Conservation (phyloP, 2,329 filamentous ascomycete species). For the Fusarium sp. region DNA sequence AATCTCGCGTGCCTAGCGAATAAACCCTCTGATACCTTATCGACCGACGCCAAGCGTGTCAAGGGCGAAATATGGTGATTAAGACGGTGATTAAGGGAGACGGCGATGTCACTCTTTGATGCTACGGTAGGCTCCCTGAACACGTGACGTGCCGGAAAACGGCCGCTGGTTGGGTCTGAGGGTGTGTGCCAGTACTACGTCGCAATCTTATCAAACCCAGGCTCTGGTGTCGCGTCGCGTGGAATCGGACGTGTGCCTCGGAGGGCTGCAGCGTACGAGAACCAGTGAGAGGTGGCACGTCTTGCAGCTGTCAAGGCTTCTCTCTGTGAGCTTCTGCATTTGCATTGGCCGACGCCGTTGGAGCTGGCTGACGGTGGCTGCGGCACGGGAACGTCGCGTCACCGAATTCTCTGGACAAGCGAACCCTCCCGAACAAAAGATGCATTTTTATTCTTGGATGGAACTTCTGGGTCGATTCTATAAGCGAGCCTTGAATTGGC, state of each 20-base stretch:
- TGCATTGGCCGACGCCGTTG: neutral
- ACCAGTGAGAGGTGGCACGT: neutral
- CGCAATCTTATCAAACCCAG: neutral
- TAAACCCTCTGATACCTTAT: neutral
- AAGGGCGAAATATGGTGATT: neutral
- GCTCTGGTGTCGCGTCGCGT: neutral
- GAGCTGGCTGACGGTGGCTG: constrained; percentile 4
- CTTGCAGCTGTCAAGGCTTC: neutral
- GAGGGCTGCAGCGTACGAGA: neutral
- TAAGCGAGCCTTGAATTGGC: neutral
- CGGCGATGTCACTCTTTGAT: neutral
- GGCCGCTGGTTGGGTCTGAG: neutral
- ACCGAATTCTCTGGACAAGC: neutral
- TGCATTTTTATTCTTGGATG: neutral
- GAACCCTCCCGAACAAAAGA: neutral
- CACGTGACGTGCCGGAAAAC: neutral
- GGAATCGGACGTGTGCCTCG: neutral
- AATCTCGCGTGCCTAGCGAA: neutral
- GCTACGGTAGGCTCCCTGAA: neutral
- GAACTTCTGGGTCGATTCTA: neutral
- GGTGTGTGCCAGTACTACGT: neutral
- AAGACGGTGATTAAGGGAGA: neutral
- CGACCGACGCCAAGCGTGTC: neutral
- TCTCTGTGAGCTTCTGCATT: neutral
- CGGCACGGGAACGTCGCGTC: neutral